These are phyloP conservation scores for Rhodofomes roseus DNA, from an alignment of 1,284 basidiomycete genomes.

Conservation along the genomic window DNA sequence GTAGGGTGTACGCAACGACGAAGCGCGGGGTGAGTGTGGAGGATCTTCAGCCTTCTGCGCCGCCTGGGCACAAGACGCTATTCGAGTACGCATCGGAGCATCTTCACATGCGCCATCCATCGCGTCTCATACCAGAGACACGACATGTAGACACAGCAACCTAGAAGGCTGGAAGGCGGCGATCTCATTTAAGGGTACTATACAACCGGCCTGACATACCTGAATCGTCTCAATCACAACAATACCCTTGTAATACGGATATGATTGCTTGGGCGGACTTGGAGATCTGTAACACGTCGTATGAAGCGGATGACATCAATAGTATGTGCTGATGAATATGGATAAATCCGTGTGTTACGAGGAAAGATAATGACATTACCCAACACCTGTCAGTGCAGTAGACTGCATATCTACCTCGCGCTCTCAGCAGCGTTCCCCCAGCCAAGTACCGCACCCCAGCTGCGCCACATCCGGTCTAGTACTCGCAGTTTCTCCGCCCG, in stretches of 20 bases:
- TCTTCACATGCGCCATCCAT: background rate
- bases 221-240: too few relatives aligned
- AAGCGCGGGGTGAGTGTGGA: slow-evolving; percentile 48
- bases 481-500: slow-evolving; percentile 72
- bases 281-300: background rate
- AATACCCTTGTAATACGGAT: too few relatives aligned
- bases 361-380: too few relatives aligned
- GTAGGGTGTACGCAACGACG: slow-evolving; percentile 55
- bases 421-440: slow-evolving; percentile 38
- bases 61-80: slow-evolving; percentile 50
- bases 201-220: too few relatives aligned
- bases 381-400: too few relatives aligned
- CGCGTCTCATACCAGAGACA: background rate
- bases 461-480: slow-evolving; percentile 89
- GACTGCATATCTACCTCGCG: background rate
- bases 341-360: too few relatives aligned
- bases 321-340: too few relatives aligned
- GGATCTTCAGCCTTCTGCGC: slow-evolving; percentile 59
- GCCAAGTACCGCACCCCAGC: slow-evolving; percentile 66
- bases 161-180: background rate
- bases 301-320: background rate
- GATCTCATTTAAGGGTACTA: too few relatives aligned
- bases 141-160: background rate
- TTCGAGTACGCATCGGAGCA: slow-evolving; percentile 12
- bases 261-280: too few relatives aligned